Percentiles rank a stretch among this genome's conserved stretches.
These are phyloP conservation scores for Monilinia fructigena DNA, from an alignment of 2,329 filamentous ascomycete species.

Conservation along the genomic window DNA sequence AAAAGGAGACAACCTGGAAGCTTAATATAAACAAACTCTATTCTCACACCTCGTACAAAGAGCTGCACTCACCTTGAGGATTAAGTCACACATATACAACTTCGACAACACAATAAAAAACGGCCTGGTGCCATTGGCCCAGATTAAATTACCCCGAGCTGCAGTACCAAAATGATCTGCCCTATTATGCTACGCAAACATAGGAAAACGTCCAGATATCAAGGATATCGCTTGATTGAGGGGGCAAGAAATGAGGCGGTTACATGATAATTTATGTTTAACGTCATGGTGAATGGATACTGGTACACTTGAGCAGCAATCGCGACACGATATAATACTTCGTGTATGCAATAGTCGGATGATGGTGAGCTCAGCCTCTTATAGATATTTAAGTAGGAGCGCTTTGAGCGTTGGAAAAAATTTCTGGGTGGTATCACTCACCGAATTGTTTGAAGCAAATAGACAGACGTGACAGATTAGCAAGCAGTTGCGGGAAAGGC, in stretches of 20 bases:
- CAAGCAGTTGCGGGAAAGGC: background rate
- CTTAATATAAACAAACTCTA: constrained; percentile 11
- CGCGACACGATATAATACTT: background rate
- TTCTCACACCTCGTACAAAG: background rate
- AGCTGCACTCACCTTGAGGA: background rate
- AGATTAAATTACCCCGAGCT: background rate
- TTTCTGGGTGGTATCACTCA: background rate
- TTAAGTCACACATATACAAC: constrained; percentile 1
- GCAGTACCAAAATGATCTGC: background rate
- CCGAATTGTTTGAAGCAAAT: background rate
- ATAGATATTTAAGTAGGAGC: background rate
- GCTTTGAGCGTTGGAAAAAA: background rate
- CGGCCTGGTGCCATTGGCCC: background rate
- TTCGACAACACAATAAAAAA: constrained; percentile 3
- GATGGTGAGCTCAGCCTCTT: background rate
- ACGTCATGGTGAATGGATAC: constrained; percentile 1
- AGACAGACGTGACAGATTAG: background rate
- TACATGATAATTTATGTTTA: background rate
- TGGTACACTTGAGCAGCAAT: constrained; percentile 16
- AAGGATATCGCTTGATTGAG: background rate
- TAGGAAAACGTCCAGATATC: no score
- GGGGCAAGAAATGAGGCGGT: constrained; percentile 5
- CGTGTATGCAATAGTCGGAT: constrained; percentile 14
- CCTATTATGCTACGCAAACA: constrained; percentile 17
- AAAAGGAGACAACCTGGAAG: background rate